Base-by-base conservation (phyloP, 257 asterid genomes). In the Paraleonurus japonicus region DNA sequence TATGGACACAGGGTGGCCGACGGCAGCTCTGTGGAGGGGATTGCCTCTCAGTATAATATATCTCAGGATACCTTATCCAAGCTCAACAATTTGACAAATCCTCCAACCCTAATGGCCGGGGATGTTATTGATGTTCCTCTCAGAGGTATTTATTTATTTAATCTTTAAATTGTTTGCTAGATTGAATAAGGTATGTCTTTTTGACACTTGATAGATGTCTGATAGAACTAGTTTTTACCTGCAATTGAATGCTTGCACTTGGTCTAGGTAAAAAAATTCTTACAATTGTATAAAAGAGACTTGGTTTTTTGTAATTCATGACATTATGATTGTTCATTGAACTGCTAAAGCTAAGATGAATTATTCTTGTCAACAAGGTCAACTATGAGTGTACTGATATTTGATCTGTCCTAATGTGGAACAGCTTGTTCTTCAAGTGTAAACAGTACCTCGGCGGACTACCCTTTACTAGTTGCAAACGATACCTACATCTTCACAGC, bases 61-160 rank as follows among this genome's bases (percentile, higher is more conserved):
- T 65, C 94, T 7, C 67, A 37, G 77, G 87, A 79, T 15, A 75
- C 87, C 1, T 81, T 90, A 30, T 4, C 79, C 76, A 80, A 75
- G 71, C 84, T 86, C 67, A 93, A 92, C 65, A 83, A 81, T 71
- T 75, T 93, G 81, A 69, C 83, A 5, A 45, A 70, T 47, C 69
- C 96, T 1, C 63, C 17, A 3, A 77, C 57, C 55, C 87, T 90
- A 57, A 0, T 8, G 7, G 96, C 95, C 8, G 87, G 85, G 71
- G 54, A 79, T 45, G 78, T 89, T 58, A 85, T 90, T 66, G 97
- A 93, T 80, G 86, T 93, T 61, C 98, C 98, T 9, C 94, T 93
- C 37, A 85, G 69, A 87, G 89, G 97, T 91, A 75, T 16, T 11
- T 19, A 3, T 5, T 13, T 41, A 20, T 22, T 37, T 41, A 17